phyloP scores from a whole-genome alignment of 2,329 filamentous ascomycete species.

The Aspergillus intermedius region DNA sequence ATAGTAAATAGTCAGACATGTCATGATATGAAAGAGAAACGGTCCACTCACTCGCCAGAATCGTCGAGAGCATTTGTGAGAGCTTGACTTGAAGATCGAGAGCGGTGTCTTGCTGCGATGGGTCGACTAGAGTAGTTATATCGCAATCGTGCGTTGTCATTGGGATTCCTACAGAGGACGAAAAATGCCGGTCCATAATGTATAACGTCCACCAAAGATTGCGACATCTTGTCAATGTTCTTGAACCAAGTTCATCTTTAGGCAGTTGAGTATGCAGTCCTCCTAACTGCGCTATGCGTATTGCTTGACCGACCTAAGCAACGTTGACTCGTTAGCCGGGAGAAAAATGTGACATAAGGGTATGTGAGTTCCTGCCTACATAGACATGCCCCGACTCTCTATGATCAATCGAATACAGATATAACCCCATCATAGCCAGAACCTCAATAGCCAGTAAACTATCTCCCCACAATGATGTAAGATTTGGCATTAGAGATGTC shows the following conservation, averaged over 20 bases:
- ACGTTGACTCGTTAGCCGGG: not conserved
- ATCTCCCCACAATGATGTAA: constrained; percentile 31
- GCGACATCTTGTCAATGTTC: constrained; percentile 27
- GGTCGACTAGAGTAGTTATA: constrained; percentile 29
- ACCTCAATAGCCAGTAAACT: constrained; percentile 34
- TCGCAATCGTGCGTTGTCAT: constrained; percentile 34
- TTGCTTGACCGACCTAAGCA: constrained; percentile 33
- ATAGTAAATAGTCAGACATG: not conserved
- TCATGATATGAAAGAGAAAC: not conserved
- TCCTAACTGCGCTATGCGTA: constrained; percentile 38
- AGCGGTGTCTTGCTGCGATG: constrained; percentile 21
- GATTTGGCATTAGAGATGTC: constrained; percentile 33
- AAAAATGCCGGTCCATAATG: constrained; percentile 38
- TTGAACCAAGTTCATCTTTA: constrained; percentile 27
- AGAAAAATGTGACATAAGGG: too few species aligned
- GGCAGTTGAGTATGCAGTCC: constrained; percentile 38
- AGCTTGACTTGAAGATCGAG: constrained; percentile 33
- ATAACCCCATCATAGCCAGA: constrained; percentile 32
- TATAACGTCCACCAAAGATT: constrained; percentile 40
- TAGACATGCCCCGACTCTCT: constrained; percentile 30
- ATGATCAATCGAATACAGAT: constrained; percentile 35
- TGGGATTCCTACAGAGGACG: constrained; percentile 33
- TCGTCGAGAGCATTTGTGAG: constrained; percentile 29
- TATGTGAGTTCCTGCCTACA: constrained; percentile 8
- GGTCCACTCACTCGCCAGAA: constrained; percentile 27